Evolutionary conservation across 306 rosid species (phyloP), one percentile per base, ranked within the genome.

Genomic region (Spatholobus suberectus): DNA sequence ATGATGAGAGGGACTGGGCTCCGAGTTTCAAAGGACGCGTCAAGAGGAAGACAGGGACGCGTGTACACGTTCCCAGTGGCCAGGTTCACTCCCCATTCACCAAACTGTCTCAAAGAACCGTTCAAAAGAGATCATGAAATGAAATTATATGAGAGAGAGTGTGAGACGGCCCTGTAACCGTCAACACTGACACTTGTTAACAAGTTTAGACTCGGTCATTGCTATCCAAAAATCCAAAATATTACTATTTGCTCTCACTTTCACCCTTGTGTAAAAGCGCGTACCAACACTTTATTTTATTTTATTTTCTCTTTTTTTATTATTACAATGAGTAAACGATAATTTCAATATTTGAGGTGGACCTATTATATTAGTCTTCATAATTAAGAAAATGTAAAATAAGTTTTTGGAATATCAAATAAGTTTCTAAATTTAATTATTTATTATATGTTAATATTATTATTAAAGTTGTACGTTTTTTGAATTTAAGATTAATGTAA

Each of bases 11-110:
- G 0, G 79, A 62, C 68, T 17, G 37, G 12, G 51, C 6, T 51
- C 18, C 57, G 1, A 51, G 81, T 59, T 82, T 70, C 37, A 17
- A 65, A 63, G 20, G 86, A 89, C 90, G 91, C 90, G 92, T 89
- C 82, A 34, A 43, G 78, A 55, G 54, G n/a, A 67, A 76, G 87
- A 84, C 6, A 72, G 12, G 47, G 85, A 79, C 88, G 67, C 90
- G 88, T 81, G 89, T 77, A 11, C 32, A 2, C 3, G 5, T 26
- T 29, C 10, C 54, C 5, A 83, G 11, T 85, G 87, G 85, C 20
- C 51, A 61, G 70, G 7, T 74, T 61, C 85, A 75, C 77, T 65
- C 77, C 46, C 49, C 38, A 21, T 43, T 77, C 80, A 40, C 82
- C 82, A 68, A 81, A 73, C 81, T 86, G 83, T 82, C 79, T 57